Evolutionary conservation across 129 eudicot species (phyloP).

Genomic region (Escallonia rubra): DNA sequence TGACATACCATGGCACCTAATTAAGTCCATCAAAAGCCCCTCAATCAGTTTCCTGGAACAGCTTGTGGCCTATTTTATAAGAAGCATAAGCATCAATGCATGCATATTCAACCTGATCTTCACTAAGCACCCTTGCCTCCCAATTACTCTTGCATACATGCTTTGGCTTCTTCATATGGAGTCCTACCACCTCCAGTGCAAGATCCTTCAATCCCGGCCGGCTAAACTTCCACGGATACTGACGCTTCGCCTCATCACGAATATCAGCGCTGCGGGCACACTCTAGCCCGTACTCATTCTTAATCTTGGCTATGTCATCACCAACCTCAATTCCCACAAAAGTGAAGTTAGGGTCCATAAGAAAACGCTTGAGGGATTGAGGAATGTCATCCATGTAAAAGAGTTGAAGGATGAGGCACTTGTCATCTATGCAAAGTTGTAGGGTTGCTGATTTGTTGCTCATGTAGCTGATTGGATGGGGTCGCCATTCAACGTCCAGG

Average conservation of each 20-base stretch:
- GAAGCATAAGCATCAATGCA: slow-evolving; percentile 68
- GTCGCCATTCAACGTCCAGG: slow-evolving; percentile 13
- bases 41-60: slow-evolving; percentile 1
- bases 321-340: slow-evolving; percentile 32
- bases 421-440: slow-evolving; percentile 22
- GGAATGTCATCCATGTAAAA: slow-evolving; percentile 11
- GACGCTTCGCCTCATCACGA: slow-evolving; percentile 17
- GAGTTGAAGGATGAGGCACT: slow-evolving; percentile 26
- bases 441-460: slow-evolving; percentile 20
- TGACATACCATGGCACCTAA: no score
- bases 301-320: slow-evolving; percentile 28
- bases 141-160: slow-evolving; percentile 37
- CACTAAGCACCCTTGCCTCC: slow-evolving; percentile 38
- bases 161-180: slow-evolving; percentile 32
- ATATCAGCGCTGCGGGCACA: slow-evolving; percentile 23
- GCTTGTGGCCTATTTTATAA: slow-evolving; percentile 35
- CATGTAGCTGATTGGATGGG: slow-evolving; percentile 13
- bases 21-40: not conserved
- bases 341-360: not conserved
- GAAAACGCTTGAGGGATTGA: not conserved
- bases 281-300: slow-evolving; percentile 31
- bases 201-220: slow-evolving; percentile 37
- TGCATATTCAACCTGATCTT: slow-evolving; percentile 47
- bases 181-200: slow-evolving; percentile 32
- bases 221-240: slow-evolving; percentile 28